Evolutionary conservation across 495 filamentous ascomycete species (phyloP).

Genomic region (Hyaloscypha variabilis): DNA sequence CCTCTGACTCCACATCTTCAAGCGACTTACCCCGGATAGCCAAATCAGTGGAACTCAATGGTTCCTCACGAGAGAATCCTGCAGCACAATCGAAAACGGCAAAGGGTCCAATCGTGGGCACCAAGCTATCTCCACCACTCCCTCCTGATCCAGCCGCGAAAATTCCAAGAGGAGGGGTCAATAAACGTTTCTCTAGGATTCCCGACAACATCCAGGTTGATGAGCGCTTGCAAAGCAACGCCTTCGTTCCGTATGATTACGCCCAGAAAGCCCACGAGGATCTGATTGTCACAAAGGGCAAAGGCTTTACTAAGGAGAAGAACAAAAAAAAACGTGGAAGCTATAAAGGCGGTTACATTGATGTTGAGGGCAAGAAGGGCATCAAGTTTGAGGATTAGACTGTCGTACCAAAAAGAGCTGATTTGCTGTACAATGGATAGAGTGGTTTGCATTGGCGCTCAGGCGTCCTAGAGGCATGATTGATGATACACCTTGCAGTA

Average conservation of each 20-base stretch:
- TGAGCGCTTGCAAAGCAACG: constrained; percentile 64
- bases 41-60: too few species aligned
- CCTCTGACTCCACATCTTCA: constrained; percentile 24
- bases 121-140: constrained; percentile 39
- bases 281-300: constrained; percentile 87
- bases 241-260: constrained; percentile 82
- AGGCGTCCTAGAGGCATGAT: constrained; percentile 3
- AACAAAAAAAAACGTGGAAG: constrained; percentile 92
- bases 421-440: constrained; percentile 4
- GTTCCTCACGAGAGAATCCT: too few species aligned
- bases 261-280: constrained; percentile 85
- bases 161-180: constrained; percentile 50
- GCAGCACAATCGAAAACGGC: constrained; percentile 36
- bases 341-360: constrained; percentile 83
- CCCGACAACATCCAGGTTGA: constrained; percentile 60
- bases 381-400: constrained; percentile 86
- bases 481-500: constrained; percentile 10
- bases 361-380: constrained; percentile 69
- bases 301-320: constrained; percentile 99
- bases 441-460: neutral
- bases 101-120: constrained; percentile 32
- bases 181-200: constrained; percentile 67
- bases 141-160: constrained; percentile 50
- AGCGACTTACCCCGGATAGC: neutral
- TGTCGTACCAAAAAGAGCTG: neutral